These are phyloP conservation scores for Castanospermum australe DNA, from an alignment of 306 rosid species.

Conservation along the genomic window DNA sequence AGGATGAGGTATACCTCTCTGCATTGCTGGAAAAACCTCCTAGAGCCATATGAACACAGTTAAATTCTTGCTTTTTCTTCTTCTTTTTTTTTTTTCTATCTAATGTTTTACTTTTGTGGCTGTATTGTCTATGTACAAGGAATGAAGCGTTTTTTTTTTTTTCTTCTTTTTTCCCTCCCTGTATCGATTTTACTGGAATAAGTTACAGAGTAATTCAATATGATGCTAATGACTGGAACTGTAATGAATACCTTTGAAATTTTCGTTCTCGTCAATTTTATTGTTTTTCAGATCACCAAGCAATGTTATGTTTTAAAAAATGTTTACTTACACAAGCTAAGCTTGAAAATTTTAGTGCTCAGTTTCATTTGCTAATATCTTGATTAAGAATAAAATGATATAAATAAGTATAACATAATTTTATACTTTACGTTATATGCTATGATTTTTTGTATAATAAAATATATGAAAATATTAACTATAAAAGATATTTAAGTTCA, in stretches of 20 bases:
- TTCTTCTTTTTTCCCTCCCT: background rate
- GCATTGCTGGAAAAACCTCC: slow-evolving; percentile 95
- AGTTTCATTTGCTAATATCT: too few species aligned
- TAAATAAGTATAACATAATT: too few species aligned
- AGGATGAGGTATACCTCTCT: slow-evolving; percentile 75
- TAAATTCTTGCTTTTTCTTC: background rate
- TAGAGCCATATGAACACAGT: slow-evolving; percentile 62
- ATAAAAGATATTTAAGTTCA: too few species aligned
- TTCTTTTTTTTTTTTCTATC: background rate
- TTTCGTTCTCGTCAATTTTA: background rate
- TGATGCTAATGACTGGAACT: background rate
- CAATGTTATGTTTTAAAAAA: too few species aligned
- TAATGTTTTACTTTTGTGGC: background rate
- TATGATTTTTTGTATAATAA: too few species aligned
- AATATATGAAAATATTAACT: too few species aligned
- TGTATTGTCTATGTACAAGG: background rate
- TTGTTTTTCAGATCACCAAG: background rate
- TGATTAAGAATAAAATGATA: too few species aligned
- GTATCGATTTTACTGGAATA: background rate
- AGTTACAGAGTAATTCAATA: background rate
- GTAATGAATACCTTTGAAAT: background rate
- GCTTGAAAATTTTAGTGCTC: too few species aligned
- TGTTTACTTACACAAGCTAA: too few species aligned
- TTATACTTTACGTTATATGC: too few species aligned
- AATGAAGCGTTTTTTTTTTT: background rate